These are phyloP conservation scores for Sphaerobolus stellatus DNA, from an alignment of 1,284 basidiomycete species.

Conservation along the genomic window DNA sequence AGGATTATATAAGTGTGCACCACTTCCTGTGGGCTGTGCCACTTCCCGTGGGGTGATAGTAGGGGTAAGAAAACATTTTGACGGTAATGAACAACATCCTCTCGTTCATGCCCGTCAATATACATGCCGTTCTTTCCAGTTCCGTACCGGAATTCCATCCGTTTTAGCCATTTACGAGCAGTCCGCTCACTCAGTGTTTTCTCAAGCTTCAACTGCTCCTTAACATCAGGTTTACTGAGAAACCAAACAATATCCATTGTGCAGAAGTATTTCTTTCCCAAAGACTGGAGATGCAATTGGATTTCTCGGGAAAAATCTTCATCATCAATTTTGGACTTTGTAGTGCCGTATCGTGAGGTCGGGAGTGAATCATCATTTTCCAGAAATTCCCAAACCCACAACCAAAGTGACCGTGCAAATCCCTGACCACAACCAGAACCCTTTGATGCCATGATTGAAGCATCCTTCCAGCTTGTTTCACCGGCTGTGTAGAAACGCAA, in stretches of 20 bases:
- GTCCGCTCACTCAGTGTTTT: slow-evolving; percentile 14
- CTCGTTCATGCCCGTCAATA: slow-evolving; percentile 33
- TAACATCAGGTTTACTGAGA: not conserved
- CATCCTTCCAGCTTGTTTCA: no score
- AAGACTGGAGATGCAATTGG: slow-evolving; percentile 14
- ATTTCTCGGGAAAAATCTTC: slow-evolving; percentile 22
- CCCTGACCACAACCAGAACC: not conserved
- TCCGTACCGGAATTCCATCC: slow-evolving; percentile 27
- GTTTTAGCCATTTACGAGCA: slow-evolving; percentile 30
- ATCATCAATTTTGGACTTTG: slow-evolving; percentile 12
- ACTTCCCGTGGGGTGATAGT: no score
- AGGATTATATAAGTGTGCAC: no score
- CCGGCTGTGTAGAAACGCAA: no score
- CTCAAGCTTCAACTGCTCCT: not conserved
- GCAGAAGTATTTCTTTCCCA: not conserved
- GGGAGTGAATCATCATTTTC: not conserved
- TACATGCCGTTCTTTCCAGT: slow-evolving; percentile 30
- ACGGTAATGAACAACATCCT: slow-evolving; percentile 33
- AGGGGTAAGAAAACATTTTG: slow-evolving; percentile 17
- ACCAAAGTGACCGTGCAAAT: not conserved
- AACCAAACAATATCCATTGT: not conserved
- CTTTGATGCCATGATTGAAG: no score
- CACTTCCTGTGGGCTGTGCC: no score
- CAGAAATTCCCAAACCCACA: not conserved
- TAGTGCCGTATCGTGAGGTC: not conserved